phyloP scores from a whole-genome alignment of 106 monocot species.

The Dioscorea alata region DNA sequence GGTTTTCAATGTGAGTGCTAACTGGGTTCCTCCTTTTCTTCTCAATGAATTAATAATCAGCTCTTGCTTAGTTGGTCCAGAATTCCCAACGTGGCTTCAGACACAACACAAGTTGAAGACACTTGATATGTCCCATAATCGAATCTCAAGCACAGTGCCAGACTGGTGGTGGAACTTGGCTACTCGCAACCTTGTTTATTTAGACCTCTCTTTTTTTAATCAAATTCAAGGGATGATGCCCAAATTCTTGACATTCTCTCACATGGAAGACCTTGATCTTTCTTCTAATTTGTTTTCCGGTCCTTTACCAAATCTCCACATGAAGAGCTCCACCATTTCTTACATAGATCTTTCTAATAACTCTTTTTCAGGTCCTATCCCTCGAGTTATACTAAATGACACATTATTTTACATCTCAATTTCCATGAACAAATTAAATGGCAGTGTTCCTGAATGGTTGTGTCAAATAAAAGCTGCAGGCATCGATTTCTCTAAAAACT shows the following conservation, averaged over 20 bases:
- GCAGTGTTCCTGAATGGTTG: neutral
- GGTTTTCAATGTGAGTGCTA: conserved; percentile 1
- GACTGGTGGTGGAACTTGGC: conserved; percentile 23
- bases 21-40: conserved; percentile 30
- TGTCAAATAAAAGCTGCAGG: neutral
- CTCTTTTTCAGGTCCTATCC: no score
- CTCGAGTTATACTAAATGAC: conserved; percentile 13
- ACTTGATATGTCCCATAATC: conserved; percentile 9
- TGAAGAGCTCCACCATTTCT: no score
- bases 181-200: neutral
- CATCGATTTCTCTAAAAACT: conserved; percentile 6
- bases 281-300: no score
- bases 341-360: no score
- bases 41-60: neutral
- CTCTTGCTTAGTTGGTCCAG: conserved; percentile 7
- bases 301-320: no score
- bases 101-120: conserved; percentile 8
- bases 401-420: neutral
- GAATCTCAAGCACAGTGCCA: conserved; percentile 16
- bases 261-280: neutral
- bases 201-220: conserved; percentile 32
- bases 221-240: conserved; percentile 10
- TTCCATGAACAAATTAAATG: conserved; percentile 3
- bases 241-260: no score
- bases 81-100: conserved; percentile 32